These are phyloP conservation scores for Gossypium ekmanianum DNA, from an alignment of 345 rosid species.

Conservation along the genomic window DNA sequence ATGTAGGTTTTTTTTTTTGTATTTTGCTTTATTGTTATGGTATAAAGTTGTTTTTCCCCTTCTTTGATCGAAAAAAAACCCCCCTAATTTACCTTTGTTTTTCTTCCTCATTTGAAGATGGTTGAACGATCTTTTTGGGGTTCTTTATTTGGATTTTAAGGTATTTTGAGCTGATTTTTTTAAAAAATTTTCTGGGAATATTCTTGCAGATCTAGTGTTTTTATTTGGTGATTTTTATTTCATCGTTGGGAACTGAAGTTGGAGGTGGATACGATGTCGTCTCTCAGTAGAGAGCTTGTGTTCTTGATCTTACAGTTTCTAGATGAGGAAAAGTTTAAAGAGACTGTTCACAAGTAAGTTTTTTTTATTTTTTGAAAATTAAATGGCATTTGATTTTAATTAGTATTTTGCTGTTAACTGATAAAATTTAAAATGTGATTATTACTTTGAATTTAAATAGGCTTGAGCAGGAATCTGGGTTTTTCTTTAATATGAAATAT, in stretches of 20 bases:
- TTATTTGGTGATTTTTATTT: constrained; percentile 23
- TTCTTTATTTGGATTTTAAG: not conserved
- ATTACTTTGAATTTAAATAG: constrained; percentile 33
- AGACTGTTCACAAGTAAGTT: constrained; percentile 94
- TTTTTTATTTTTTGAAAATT: not conserved
- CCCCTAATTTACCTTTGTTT: constrained; percentile 26
- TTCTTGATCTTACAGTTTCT: constrained; percentile 98
- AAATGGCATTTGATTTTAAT: constrained; percentile 1
- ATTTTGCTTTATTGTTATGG: constrained; percentile 20
- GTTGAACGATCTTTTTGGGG: constrained; percentile 38
- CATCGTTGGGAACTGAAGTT: constrained; percentile 30
- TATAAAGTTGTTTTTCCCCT: constrained; percentile 37
- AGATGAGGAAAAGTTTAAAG: constrained; percentile 98
- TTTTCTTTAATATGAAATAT: constrained; percentile 98
- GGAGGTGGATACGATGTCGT: constrained; percentile 58
- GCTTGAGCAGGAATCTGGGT: constrained; percentile 99
- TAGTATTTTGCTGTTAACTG: constrained; percentile 6
- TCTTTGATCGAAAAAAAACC: constrained; percentile 31
- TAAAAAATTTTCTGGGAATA: not conserved
- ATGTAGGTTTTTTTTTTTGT: constrained; percentile 3
- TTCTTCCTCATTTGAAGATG: constrained; percentile 24
- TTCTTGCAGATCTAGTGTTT: constrained; percentile 59
- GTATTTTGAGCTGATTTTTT: constrained; percentile 29
- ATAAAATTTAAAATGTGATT: not conserved
- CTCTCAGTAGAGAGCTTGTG: constrained; percentile 97